A percentile compares a stretch with the other conserved stretches of the same genome.
Conservation (phyloP, 371 early-diverging fungal species). For the Syncephalis plumigaleata region DNA sequence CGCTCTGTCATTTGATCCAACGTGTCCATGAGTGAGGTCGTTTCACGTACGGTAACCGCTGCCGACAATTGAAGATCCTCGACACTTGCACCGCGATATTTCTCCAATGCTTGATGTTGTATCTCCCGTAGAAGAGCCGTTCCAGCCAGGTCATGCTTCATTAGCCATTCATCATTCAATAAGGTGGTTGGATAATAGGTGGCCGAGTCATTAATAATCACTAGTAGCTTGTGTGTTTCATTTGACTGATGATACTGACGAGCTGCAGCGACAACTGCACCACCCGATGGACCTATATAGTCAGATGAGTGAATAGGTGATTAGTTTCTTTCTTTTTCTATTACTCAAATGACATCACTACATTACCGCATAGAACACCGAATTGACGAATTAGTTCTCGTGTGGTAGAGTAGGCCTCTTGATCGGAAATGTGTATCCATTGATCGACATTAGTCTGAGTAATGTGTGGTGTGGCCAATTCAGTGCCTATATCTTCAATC, state of each 20-base stretch:
- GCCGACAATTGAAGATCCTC: constrained; percentile 76
- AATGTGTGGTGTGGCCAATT: constrained; percentile 37
- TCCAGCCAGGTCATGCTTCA: constrained; percentile 55
- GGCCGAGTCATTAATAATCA: constrained; percentile 45
- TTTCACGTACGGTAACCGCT: constrained; percentile 50
- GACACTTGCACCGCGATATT: constrained; percentile 19
- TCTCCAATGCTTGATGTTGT: constrained; percentile 8
- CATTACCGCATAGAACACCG: constrained; percentile 42
- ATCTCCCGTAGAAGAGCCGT: constrained; percentile 40
- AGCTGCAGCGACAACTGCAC: constrained; percentile 53
- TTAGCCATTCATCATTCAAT: constrained; percentile 55
- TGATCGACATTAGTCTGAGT: constrained; percentile 24
- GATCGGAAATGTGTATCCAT: constrained; percentile 54
- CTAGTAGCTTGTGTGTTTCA: constrained; percentile 12
- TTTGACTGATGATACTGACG: constrained; percentile 16
- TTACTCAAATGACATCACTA: too few relatives aligned
- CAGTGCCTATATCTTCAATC: constrained; percentile 59
- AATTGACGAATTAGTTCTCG: constrained; percentile 44
- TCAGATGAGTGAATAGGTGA: not conserved
- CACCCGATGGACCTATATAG: constrained; percentile 38
- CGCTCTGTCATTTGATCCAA: constrained; percentile 58
- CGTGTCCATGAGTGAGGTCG: constrained; percentile 35
- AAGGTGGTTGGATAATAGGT: constrained; percentile 48
- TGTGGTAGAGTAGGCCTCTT: constrained; percentile 51
- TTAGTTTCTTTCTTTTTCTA: too few relatives aligned